These are phyloP conservation scores for Stemphylium beticola DNA, from an alignment of 2,329 filamentous ascomycete genomes.

Conservation along the genomic window DNA sequence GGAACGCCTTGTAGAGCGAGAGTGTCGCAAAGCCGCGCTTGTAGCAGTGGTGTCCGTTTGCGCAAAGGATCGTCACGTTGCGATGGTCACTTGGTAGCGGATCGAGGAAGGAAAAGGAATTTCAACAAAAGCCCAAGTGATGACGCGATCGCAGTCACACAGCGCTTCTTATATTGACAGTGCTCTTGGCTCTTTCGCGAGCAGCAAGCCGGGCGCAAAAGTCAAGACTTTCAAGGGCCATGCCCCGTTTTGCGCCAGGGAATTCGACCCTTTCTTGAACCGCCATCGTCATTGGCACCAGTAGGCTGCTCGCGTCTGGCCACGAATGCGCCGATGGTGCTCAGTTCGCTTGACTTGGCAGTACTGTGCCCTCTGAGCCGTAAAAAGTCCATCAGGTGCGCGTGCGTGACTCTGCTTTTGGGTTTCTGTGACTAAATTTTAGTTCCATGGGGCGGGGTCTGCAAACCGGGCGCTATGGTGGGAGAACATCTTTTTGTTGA, in stretches of 20 bases:
- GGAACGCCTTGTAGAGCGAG: neutral
- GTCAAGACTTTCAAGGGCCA: slow-evolving; percentile 14
- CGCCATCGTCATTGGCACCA: slow-evolving; percentile 34
- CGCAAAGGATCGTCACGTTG: neutral
- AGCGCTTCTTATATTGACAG: slow-evolving; percentile 19
- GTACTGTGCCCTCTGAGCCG: slow-evolving; percentile 15
- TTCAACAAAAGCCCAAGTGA: slow-evolving; percentile 18
- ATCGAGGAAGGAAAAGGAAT: slow-evolving; percentile 11
- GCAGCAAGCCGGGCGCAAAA: slow-evolving; percentile 20
- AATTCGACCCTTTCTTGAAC: slow-evolving; percentile 23
- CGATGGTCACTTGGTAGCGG: slow-evolving; percentile 8
- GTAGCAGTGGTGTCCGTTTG: too few species aligned
- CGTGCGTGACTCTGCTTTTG: slow-evolving; percentile 29
- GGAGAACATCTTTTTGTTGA: slow-evolving; percentile 4
- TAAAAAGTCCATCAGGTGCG: slow-evolving; percentile 19
- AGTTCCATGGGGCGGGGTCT: slow-evolving; percentile 26
- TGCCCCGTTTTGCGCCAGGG: slow-evolving; percentile 14
- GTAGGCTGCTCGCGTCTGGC: slow-evolving; percentile 30
- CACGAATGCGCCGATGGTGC: slow-evolving; percentile 28
- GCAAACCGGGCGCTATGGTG: slow-evolving; percentile 7
- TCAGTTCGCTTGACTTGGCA: slow-evolving; percentile 15
- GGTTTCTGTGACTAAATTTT: slow-evolving; percentile 34
- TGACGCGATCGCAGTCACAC: slow-evolving; percentile 19
- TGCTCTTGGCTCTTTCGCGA: slow-evolving; percentile 22
- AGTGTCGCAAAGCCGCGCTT: too few species aligned